Conservation (phyloP, 768 basidiomycete species). For the Suillus cothurnatus region DNA sequence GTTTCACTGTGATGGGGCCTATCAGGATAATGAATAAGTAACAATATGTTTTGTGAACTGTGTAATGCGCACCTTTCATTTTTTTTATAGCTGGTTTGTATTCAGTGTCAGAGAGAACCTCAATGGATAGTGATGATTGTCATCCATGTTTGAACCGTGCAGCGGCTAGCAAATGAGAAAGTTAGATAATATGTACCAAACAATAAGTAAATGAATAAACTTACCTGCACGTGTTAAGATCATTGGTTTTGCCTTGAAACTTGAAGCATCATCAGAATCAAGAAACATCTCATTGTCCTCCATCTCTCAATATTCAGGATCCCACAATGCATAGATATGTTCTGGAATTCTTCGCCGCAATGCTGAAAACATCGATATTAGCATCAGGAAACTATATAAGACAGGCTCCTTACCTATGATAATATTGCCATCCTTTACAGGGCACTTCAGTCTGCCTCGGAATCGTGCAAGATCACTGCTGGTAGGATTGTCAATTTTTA, state of each 20-base stretch:
- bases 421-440: not conserved
- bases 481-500: not conserved
- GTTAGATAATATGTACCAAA: not conserved
- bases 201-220: not conserved
- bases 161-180: not conserved
- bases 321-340: slow-evolving; percentile 7
- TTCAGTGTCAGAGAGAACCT: not conserved
- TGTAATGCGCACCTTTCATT: not conserved
- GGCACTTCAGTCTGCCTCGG: slow-evolving; percentile 5
- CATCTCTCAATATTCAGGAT: not conserved
- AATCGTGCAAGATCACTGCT: slow-evolving; percentile 2
- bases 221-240: not conserved
- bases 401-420: slow-evolving; percentile 10
- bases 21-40: not conserved
- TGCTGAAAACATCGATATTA: not conserved
- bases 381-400: not conserved
- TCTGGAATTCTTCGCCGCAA: not conserved
- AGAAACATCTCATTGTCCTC: not conserved
- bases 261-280: not conserved
- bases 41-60: not conserved
- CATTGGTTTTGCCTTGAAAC: not conserved
- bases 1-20: not conserved
- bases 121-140: not conserved
- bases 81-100: not conserved
- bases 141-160: not conserved